Percentiles rank a stretch among this genome's conserved stretches.
phyloP scores from a whole-genome alignment of 805 yeast genomes.

The Candida railenensis region DNA sequence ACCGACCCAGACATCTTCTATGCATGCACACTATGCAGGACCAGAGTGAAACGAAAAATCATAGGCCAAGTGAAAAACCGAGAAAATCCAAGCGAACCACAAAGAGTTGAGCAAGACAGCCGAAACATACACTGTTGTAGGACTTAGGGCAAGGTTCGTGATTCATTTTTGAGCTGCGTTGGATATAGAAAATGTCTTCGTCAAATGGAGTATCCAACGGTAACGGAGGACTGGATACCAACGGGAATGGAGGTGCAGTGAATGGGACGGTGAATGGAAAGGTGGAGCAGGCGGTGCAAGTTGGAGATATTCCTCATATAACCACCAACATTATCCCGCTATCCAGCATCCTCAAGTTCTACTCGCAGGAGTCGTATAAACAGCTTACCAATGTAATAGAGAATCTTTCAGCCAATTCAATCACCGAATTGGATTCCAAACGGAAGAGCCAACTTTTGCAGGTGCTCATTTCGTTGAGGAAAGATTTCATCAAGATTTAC shows the following conservation, averaged over 20 bases:
- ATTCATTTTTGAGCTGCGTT: background rate
- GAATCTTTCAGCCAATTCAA: constrained; percentile 51
- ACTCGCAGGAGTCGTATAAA: constrained; percentile 60
- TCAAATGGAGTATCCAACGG: constrained; percentile 1
- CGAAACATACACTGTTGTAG: background rate
- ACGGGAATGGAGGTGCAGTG: background rate
- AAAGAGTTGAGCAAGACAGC: no score
- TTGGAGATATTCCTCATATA: constrained; percentile 61
- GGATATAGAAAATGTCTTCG: background rate
- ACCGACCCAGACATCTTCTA: no score
- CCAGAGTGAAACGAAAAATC: no score
- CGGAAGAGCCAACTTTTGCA: constrained; percentile 71
- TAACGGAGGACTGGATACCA: background rate
- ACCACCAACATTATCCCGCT: constrained; percentile 69
- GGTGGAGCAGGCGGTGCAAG: background rate
- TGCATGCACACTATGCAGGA: no score
- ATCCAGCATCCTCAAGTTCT: constrained; percentile 54
- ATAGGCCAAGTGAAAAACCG: no score
- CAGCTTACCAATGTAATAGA: constrained; percentile 62
- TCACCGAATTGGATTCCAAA: constrained; percentile 39
- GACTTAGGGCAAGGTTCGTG: background rate
- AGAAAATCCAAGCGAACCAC: no score
- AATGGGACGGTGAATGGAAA: constrained; percentile 1
- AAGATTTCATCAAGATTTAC: constrained; percentile 79
- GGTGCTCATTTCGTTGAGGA: constrained; percentile 68